These are phyloP conservation scores for Paramecium primaurelia DNA, from an alignment of 73 alveolate species.

Conservation along the genomic window DNA sequence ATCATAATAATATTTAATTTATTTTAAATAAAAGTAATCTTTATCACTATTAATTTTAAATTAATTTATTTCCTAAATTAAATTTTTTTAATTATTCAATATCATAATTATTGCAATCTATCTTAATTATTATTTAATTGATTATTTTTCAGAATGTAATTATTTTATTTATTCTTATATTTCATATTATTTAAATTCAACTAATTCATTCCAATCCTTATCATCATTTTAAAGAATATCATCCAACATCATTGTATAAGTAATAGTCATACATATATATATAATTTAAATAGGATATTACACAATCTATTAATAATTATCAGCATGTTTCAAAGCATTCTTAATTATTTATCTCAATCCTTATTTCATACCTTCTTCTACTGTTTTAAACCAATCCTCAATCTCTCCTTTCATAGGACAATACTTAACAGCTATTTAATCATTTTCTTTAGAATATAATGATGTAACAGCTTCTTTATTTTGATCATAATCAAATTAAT, in stretches of 20 bases:
- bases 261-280: not conserved
- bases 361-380: not conserved
- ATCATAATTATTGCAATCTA: not conserved
- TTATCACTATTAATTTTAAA: not conserved
- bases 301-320: not conserved
- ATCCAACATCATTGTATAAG: not conserved
- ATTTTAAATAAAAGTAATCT: not conserved
- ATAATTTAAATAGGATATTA: not conserved
- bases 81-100: not conserved
- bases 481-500: not conserved
- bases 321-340: not conserved
- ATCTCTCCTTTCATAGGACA: constrained; percentile 9
- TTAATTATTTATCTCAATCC: not conserved
- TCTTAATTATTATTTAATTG: not conserved
- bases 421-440: not conserved
- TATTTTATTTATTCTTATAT: not conserved
- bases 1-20: not conserved
- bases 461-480: not conserved
- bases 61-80: not conserved
- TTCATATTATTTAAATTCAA: not conserved
- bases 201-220: not conserved
- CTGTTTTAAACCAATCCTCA: not conserved
- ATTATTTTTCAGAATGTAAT: not conserved
- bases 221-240: not conserved
- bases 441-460: not conserved